These are phyloP conservation scores for Microthlaspi erraticum DNA, from an alignment of 345 rosid genomes.

Conservation along the genomic window DNA sequence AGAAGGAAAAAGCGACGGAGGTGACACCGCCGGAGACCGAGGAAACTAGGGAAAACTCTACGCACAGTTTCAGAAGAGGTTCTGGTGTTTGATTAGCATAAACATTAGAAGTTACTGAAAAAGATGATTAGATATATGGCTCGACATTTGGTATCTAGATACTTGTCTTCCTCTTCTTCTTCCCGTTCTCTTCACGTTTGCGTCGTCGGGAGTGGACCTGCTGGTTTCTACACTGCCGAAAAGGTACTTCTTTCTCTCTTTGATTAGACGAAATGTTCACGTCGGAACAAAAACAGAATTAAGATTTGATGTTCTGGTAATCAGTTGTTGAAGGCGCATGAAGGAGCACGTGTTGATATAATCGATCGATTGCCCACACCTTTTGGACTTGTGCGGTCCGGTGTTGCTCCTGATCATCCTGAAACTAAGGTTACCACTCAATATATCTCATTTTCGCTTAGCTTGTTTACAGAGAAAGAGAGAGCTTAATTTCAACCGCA, in stretches of 20 bases:
- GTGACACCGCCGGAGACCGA: no score
- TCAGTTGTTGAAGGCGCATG: slow-evolving; percentile 76
- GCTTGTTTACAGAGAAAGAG: not conserved
- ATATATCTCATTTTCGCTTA: not conserved
- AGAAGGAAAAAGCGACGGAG: not conserved
- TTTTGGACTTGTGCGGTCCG: slow-evolving; percentile 91
- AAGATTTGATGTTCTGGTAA: not conserved
- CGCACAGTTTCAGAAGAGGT: not conserved
- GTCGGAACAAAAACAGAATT: no score
- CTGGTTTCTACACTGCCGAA: slow-evolving; percentile 88
- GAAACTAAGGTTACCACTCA: slow-evolving; percentile 76
- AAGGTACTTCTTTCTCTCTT: slow-evolving; percentile 52
- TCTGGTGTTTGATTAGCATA: not conserved
- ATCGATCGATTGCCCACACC: slow-evolving; percentile 93
- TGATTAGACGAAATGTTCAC: not conserved
- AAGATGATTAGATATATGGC: slow-evolving; percentile 49
- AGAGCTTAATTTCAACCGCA: slow-evolving; percentile 55
- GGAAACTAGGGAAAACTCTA: not conserved
- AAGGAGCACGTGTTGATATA: slow-evolving; percentile 67
- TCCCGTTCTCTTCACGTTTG: slow-evolving; percentile 73
- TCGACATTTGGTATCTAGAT: slow-evolving; percentile 47
- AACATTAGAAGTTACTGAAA: not conserved
- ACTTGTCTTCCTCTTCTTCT: slow-evolving; percentile 49
- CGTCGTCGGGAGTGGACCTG: slow-evolving; percentile 91
- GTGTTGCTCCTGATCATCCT: slow-evolving; percentile 97